Conservation (phyloP, 441 rosid species). For the Sinapis alba region DNA sequence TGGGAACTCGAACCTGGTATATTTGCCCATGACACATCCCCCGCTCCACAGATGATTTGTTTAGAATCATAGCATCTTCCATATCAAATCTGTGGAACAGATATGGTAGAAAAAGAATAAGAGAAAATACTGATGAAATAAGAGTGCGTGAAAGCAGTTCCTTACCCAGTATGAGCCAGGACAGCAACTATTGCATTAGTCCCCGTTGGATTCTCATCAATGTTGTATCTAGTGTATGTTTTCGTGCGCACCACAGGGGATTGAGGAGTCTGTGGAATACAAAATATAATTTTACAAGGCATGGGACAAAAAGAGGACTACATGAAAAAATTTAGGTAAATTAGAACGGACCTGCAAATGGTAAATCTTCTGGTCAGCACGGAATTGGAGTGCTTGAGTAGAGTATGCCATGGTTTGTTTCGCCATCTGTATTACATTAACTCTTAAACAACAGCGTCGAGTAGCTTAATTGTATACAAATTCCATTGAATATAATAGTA, state of each 20-base stretch:
- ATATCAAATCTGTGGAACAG: slow-evolving; percentile 72
- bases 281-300: not conserved
- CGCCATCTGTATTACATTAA: slow-evolving; percentile 69
- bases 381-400: slow-evolving; percentile 73
- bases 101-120: slow-evolving; percentile 21
- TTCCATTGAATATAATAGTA: slow-evolving; percentile 14
- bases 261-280: slow-evolving; percentile 88
- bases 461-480: slow-evolving; percentile 2
- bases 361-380: slow-evolving; percentile 96
- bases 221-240: slow-evolving; percentile 66
- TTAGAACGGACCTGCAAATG: slow-evolving; percentile 75
- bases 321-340: not conserved
- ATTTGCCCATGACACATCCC: slow-evolving; percentile 98
- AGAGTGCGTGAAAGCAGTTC: slow-evolving; percentile 2
- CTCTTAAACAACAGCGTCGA: not conserved
- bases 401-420: slow-evolving; percentile 98
- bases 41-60: slow-evolving; percentile 93
- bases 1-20: slow-evolving; percentile 69
- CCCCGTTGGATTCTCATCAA: slow-evolving; percentile 91
- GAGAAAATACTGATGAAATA: slow-evolving; percentile 12
- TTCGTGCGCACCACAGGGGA: slow-evolving; percentile 88
- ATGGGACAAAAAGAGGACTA: slow-evolving; percentile 4
- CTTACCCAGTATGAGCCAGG: slow-evolving; percentile 93
- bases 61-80: slow-evolving; percentile 99
- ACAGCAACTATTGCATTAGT: slow-evolving; percentile 99